Evolutionary conservation across 257 asterid species (phyloP), one percentile per base, ranked within the genome.

Genomic region (Henckelia pumila): DNA sequence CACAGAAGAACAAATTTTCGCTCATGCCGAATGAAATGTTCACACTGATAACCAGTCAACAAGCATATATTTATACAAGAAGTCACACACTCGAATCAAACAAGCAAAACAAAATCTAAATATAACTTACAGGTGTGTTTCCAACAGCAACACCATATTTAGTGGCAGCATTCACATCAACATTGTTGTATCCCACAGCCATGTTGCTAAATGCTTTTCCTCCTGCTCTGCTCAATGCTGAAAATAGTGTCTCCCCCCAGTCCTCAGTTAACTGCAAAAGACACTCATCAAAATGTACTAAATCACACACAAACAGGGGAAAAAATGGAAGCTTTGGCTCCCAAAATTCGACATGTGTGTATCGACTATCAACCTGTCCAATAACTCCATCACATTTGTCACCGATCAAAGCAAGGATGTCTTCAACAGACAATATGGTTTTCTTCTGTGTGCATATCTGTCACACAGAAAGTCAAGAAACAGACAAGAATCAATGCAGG

Each of bases 171-270:
- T 82, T 73, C 63, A 88, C 95, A 65, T 93, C 94, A 61, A 93
- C 98, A 61, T 93, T 93, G 82, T 93, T 90, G 76, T 93, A 90
- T 25, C 98, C 98, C 10, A 93, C 98, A 64, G 97, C 98, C 97
- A 93, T 90, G 87, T 93, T 93, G 76, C 97, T 90, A 80, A 93
- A 93, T 55, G 98, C 97, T 72, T 79, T 93, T 16, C 98, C 96
- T 72, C 98, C 97, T 6, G 97, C 97, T 78, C 64, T 83, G 84
- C 97, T 93, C 88, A 90, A 72, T 33, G 96, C 95, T 70, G 92
- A 85, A 70, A 93, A 90, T 74, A 90, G 73, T 2, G 79, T 86
- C 75, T 88, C 97, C 8, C 97, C 96, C 97, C 97, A 93, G 50
- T 93, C 98, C 76, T 93, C 98, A 25, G 97, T 90, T 76, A 93